A percentile compares a stretch with the other conserved stretches of the same genome.
Conservation (phyloP, 306 rosid species). For the Corylus heterophylla region DNA sequence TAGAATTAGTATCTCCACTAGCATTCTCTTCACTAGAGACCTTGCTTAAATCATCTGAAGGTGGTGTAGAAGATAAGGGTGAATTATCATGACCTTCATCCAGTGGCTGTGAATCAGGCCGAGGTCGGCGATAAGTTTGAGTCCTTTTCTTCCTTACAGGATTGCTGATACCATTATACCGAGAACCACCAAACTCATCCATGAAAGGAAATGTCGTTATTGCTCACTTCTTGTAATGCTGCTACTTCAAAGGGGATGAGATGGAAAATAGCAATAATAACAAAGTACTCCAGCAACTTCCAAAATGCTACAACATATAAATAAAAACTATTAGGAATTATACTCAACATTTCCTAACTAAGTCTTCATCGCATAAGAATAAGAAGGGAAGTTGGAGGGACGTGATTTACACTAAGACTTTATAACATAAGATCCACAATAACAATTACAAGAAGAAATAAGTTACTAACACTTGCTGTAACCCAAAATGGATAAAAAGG, state of each 20-base stretch:
- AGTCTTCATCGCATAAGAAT: conserved; percentile 10
- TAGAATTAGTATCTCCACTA: conserved; percentile 54
- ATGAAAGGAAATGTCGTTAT: conserved; percentile 34
- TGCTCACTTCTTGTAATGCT: conserved; percentile 22
- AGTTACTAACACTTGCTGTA: neutral
- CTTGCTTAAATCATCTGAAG: conserved; percentile 73
- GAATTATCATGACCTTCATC: conserved; percentile 55
- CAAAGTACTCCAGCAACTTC: conserved; percentile 6
- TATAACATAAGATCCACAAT: neutral
- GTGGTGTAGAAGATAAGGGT: conserved; percentile 61
- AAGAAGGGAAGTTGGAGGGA: neutral
- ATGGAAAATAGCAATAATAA: conserved; percentile 27
- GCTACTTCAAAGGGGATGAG: conserved; percentile 16
- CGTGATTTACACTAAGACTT: neutral
- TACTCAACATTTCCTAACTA: neutral
- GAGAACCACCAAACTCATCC: conserved; percentile 62
- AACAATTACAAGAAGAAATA: neutral
- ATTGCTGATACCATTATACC: conserved; percentile 56
- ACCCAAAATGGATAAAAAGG: neutral
- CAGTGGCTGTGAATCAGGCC: conserved; percentile 68
- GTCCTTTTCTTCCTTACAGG: conserved; percentile 84
- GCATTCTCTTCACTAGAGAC: conserved; percentile 77
- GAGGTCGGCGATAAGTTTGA: conserved; percentile 79
- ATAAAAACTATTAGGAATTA: conserved; percentile 21
- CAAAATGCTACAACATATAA: conserved; percentile 30